These are phyloP conservation scores for Cercospora sp. DNA, from an alignment of 2,329 filamentous ascomycete species.

Conservation along the genomic window DNA sequence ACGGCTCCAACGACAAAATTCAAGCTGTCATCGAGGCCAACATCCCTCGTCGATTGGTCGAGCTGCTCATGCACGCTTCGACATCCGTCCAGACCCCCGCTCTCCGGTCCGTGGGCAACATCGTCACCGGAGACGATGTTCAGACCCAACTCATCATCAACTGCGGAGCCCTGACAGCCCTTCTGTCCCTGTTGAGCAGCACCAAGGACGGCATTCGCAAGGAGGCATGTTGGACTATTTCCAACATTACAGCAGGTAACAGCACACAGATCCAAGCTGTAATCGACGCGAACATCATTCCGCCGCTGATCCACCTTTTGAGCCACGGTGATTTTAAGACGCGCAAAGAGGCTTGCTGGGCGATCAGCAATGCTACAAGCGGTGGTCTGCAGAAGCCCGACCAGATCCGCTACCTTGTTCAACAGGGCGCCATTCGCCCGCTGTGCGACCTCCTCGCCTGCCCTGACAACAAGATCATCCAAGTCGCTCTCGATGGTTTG, in stretches of 20 bases:
- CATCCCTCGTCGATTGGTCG: constrained; percentile 92
- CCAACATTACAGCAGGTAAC: constrained; percentile 97
- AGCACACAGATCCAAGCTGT: constrained; percentile 96
- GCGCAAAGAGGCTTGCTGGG: constrained; percentile 98
- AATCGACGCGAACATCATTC: constrained; percentile 95
- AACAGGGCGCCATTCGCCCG: constrained; percentile 94
- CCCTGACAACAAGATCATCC: constrained; percentile 99
- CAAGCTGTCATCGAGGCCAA: constrained; percentile 98
- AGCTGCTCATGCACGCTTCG: constrained; percentile 96
- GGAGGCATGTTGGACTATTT: constrained; percentile 99
- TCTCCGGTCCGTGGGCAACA: constrained; percentile 95
- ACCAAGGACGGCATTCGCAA: constrained; percentile 99
- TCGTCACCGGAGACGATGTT: constrained; percentile 96
- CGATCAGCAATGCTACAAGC: constrained; percentile 96
- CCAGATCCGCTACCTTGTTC: constrained; percentile 93
- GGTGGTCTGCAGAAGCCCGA: constrained; percentile 98
- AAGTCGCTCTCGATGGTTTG: constrained; percentile 93
- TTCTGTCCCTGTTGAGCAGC: constrained; percentile 91
- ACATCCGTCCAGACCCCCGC: constrained; percentile 98
- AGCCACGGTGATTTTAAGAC: constrained; percentile 99
- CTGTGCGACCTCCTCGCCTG: constrained; percentile 92
- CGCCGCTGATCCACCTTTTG: constrained; percentile 90
- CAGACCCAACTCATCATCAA: constrained; percentile 99
- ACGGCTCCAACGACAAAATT: constrained; percentile 98
- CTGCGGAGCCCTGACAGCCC: constrained; percentile 86